Evolutionary conservation across 176 grass and related monocot genomes (phyloP).

Genomic region (Themeda triandra): DNA sequence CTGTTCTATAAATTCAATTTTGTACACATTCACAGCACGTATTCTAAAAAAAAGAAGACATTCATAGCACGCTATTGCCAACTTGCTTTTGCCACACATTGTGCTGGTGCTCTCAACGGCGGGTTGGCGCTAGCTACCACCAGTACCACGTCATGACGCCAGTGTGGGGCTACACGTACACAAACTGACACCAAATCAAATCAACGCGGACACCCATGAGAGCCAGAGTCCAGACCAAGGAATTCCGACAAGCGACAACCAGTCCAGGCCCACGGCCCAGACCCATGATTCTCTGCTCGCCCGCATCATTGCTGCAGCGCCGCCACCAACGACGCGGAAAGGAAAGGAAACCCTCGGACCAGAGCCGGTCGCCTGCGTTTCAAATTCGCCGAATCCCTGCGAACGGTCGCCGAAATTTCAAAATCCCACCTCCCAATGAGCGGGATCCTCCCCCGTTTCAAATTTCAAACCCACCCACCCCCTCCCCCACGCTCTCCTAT

Average conservation of each 20-base stretch:
- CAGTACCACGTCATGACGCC: too few species aligned
- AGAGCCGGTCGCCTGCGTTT: background rate
- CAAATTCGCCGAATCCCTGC: constrained; percentile 38
- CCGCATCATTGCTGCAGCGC: background rate
- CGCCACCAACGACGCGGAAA: constrained; percentile 7
- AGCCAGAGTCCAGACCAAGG: background rate
- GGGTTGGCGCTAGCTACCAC: too few species aligned
- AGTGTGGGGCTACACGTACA: too few species aligned
- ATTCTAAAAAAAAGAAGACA: too few species aligned
- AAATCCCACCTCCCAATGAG: constrained; percentile 13
- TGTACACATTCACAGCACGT: too few species aligned
- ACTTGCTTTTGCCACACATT: too few species aligned
- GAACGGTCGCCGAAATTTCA: constrained; percentile 27
- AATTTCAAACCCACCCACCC: constrained; percentile 34
- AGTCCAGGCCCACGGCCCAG: constrained; percentile 24
- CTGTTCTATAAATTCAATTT: too few species aligned
- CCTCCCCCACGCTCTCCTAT: background rate
- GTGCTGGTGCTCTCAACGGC: too few species aligned
- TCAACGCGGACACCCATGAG: background rate
- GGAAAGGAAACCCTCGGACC: constrained; percentile 4
- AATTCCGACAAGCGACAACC: background rate
- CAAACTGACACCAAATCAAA: background rate
- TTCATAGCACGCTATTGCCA: too few species aligned
- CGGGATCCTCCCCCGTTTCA: constrained; percentile 35
- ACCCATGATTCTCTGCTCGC: background rate